Evolutionary conservation across 495 filamentous ascomycete species (phyloP), one percentile per base, ranked within the genome.

Genomic region (Aspergillus ellipticus): DNA sequence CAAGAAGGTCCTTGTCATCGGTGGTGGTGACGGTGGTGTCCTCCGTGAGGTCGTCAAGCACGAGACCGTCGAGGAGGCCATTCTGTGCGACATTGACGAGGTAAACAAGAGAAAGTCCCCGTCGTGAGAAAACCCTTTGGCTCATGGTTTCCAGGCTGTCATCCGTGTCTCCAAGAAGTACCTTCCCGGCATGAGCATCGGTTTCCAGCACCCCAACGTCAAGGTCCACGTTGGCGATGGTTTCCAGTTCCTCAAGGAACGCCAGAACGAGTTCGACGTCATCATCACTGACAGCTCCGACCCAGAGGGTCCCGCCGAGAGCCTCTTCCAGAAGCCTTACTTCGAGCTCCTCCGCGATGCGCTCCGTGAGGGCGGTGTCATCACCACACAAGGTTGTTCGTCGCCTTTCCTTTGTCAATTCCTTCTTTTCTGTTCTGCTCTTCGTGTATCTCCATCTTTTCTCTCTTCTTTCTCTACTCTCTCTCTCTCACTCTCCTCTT

Each of bases 351-450:
- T 97, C 20, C 78, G 86, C 74, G 87, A 83, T 57, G 94, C 94
- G 58, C 84, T 99, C 60, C 88, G 86, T 63, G 90, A 95, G 57
- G 95, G 93, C 74, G 94, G 94, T 78, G 92, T 99, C 62, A 96
- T 99, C 78, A 96, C 94, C 75, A 99, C 95, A 62, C 94, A 99
- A 96, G 94, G 94, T 98, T 96, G 90, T 96, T 88, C 81, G 89
- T 92, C 82, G 82, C 85, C 84, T 82, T 86, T 81, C 79, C 71
- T 78, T 72, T 67, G 45, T 48, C 31, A 29, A 31, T 24, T 13
- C 47, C 48, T 56, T 37, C 28, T 24, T 11, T 54, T 33, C 15
- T 15, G n/a, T 47, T 39, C n/a, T 10, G 16, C 26, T 50, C 42
- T 54, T n/a, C 19, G 24, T 20, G 26, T 9, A 1, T 55, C 31